phyloP scores from a whole-genome alignment of 1,139 yeast species.

The Hyphopichia buzzinii region DNA sequence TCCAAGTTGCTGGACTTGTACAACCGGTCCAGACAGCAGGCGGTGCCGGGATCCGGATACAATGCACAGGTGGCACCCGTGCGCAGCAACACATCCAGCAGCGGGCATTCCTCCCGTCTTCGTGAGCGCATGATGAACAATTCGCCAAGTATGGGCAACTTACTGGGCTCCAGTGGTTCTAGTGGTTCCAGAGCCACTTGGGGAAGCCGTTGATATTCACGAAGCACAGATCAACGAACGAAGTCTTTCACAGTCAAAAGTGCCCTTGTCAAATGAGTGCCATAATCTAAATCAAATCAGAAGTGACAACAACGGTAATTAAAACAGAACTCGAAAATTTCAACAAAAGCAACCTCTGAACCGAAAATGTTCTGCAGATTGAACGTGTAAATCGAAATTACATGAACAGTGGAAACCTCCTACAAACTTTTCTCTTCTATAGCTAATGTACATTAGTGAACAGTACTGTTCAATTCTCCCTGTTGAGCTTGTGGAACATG shows the following conservation, averaged over 20 bases:
- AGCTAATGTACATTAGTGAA: too few species aligned
- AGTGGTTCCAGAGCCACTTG: slow-evolving; percentile 23
- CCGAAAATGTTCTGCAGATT: too few species aligned
- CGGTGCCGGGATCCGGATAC: slow-evolving; percentile 37
- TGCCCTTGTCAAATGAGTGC: too few species aligned
- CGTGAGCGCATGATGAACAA: slow-evolving; percentile 38
- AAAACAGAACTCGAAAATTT: too few species aligned
- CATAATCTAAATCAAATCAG: too few species aligned
- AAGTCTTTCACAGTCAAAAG: too few species aligned
- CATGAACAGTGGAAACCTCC: too few species aligned
- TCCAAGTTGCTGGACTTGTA: slow-evolving; percentile 44
- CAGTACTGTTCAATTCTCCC: background rate
- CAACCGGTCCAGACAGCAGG: slow-evolving; percentile 42
- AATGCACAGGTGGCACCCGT: slow-evolving; percentile 21
- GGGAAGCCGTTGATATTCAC: slow-evolving; percentile 23
- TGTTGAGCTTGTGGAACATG: slow-evolving; percentile 13
- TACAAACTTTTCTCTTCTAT: too few species aligned
- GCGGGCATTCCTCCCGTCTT: slow-evolving; percentile 32
- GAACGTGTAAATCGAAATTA: too few species aligned
- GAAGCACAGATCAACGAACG: too few species aligned
- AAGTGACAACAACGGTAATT: too few species aligned
- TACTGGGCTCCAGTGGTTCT: slow-evolving; percentile 5
- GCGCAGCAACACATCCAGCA: slow-evolving; percentile 24
- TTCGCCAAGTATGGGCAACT: slow-evolving; percentile 12
- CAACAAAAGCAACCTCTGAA: too few species aligned